Evolutionary conservation across 2,329 filamentous ascomycete species (phyloP), one percentile per base, ranked within the genome.

Genomic region (Colletotrichum tanaceti): DNA sequence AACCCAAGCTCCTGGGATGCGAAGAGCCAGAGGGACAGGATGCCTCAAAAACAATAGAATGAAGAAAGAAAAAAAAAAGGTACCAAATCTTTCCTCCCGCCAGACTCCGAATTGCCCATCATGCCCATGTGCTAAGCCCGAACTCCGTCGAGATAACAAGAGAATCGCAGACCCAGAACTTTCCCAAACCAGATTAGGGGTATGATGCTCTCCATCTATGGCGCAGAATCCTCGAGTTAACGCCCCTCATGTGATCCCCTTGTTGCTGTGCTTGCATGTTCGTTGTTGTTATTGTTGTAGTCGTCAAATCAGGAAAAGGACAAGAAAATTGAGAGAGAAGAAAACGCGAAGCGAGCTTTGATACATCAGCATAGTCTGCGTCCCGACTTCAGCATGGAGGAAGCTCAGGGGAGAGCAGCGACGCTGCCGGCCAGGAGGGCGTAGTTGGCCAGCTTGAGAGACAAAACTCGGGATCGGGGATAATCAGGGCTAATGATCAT

Each of bases 361-460:
- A 18, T 14, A 35, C 38, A 13, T 13, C n/a, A 10, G 35, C 28
- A 24, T 35, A 13, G 32, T 52, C 41, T 22, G 14, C 24, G 41
- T 16, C 16, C 5, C 46, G 22, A 53, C 18, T 39, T 24, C 7
- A 14, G 20, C 22, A 44, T 24, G 22, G 16, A 9, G 28, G 28
- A 28, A 20, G n/a, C 20, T 59, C 28, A 70, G n/a, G 67, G 63
- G 6, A 70, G 32, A 18, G 67, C 63, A 16, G 67, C 67, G 22
- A 70, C 67, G 35, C 67, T 68, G 41, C 67, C 68, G 55, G 61
- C 66, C 57, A 89, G 77, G 49, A 86, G 82, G 54, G 82, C 84
- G 70, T 89, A 89, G 74, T 88, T 89, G 39, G 83, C 79, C 35
- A 89, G 73, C 74, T 88, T 89, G 14, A 89, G 79, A 20, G 87